Base-by-base conservation (phyloP, 139 green algal genomes). In the Prasinococcaceae sp. region DNA sequence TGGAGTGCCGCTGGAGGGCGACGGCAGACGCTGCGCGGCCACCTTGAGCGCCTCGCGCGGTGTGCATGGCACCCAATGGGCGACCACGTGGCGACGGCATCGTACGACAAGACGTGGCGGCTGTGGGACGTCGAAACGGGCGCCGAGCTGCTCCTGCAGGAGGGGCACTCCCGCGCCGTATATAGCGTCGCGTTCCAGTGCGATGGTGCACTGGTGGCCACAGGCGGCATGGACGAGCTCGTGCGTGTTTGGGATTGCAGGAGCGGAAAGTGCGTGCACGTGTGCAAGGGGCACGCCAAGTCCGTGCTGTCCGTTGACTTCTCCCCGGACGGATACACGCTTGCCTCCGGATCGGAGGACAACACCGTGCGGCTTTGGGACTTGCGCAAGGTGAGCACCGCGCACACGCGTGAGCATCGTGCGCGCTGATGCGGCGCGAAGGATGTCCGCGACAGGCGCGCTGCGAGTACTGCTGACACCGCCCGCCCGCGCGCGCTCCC, bases 71-170 rank as follows among this genome's bases (percentile, higher is more conserved):
- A 98, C 53, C 90, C 90, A 0, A 78, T 79, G 56, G 90, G 86
- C 1, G 29, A 27, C 4, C 82, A 88, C 61, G 30, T 95, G 40
- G 86, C 41, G 16, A 76, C 61, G 14, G 53, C 61, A 22, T 83
- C 70, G 52, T 98, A 84, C 59, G 90, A 98, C 67, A 58, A 57
- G 32, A 98, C 88, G 0, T 98, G 90, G 90, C 77, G 90, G 12
- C 49, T 98, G 51, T 98, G 90, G 90, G 84, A 97, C 59, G 41
- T 84, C 5, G 75, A 85, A 44, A 90, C 75, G 2, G 81, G 81
- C 2, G 22, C 46, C 3, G 81, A 83, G 54, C 54, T 98, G 41
- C 61, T 93, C 48, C 84, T 96, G 70, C 90, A 98, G 73, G 90
- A 98, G 66, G 90, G 90, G 5, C 90, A 98, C 79, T 83, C 65